Conservation (phyloP, 2,329 filamentous ascomycete genomes). For the Setomelanomma holmii region DNA sequence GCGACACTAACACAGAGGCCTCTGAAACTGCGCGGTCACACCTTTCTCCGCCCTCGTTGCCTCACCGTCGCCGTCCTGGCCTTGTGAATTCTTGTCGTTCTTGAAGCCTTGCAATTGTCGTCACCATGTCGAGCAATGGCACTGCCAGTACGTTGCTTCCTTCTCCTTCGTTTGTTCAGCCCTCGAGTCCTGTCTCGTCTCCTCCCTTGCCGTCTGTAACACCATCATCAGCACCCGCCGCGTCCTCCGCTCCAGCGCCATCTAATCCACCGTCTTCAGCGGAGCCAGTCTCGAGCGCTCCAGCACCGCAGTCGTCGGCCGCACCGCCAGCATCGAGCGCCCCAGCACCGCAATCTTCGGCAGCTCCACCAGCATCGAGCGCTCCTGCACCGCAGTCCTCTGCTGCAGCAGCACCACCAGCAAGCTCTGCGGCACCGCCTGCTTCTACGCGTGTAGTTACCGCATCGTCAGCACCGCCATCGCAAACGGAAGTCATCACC, state of each 20-base stretch:
- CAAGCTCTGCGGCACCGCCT: slow-evolving; percentile 5
- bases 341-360: slow-evolving; percentile 16
- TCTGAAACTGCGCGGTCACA: slow-evolving; percentile 13
- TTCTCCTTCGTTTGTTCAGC: slow-evolving; percentile 19
- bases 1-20: slow-evolving; percentile 28
- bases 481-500: slow-evolving; percentile 24
- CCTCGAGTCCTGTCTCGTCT: slow-evolving; percentile 18
- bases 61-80: slow-evolving; percentile 5
- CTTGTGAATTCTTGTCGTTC: slow-evolving; percentile 6
- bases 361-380: slow-evolving; percentile 7
- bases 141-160: slow-evolving; percentile 45
- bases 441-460: slow-evolving; percentile 27
- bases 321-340: slow-evolving; percentile 27
- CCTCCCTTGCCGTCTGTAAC: slow-evolving; percentile 27
- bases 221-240: slow-evolving; percentile 23
- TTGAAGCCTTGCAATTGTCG: slow-evolving; percentile 19
- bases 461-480: slow-evolving; percentile 29
- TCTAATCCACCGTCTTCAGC: slow-evolving; percentile 23
- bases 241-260: slow-evolving; percentile 17
- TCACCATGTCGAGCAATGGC: slow-evolving; percentile 37
- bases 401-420: slow-evolving; percentile 17
- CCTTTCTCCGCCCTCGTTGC: slow-evolving; percentile 4
- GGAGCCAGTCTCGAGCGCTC: slow-evolving; percentile 16
- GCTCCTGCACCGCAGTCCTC: slow-evolving; percentile 5
- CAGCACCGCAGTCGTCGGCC: slow-evolving; percentile 17